Conservation (phyloP, 345 rosid genomes). For the Camelina neglecta region DNA sequence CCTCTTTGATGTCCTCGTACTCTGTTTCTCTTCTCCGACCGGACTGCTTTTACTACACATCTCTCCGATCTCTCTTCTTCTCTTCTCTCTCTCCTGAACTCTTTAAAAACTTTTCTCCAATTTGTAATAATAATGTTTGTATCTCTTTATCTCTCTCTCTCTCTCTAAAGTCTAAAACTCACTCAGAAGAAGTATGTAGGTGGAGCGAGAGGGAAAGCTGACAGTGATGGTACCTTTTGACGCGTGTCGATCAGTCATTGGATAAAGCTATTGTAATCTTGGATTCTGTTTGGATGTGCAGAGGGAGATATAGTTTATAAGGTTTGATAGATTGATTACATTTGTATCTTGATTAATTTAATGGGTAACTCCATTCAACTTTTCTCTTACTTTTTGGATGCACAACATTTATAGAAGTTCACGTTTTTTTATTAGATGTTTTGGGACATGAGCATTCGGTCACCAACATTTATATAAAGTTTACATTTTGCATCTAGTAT, state of each 20-base stretch:
- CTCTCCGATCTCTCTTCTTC: conserved; percentile 41
- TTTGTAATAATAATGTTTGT: neutral
- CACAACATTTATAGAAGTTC: conserved; percentile 3
- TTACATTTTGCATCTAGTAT: too few species aligned
- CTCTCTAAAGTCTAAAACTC: neutral
- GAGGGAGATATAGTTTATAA: neutral
- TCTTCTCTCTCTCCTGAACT: conserved; percentile 30
- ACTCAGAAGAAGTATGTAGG: conserved; percentile 28
- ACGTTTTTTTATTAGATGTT: neutral
- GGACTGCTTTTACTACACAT: conserved; percentile 44
- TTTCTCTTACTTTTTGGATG: conserved; percentile 14
- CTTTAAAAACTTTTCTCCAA: conserved; percentile 9
- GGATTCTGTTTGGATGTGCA: conserved; percentile 52
- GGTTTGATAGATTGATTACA: conserved; percentile 37
- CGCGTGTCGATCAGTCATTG: conserved; percentile 31
- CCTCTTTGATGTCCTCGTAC: conserved; percentile 22
- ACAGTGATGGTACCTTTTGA: conserved; percentile 34
- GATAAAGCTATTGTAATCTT: conserved; percentile 23
- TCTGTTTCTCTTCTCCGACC: conserved; percentile 38
- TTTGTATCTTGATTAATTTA: conserved; percentile 25
- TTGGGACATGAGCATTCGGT: neutral
- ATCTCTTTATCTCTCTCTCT: conserved; percentile 2
- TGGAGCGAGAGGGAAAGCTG: conserved; percentile 31
- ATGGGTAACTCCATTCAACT: conserved; percentile 12
- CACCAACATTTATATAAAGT: too few species aligned